Conservation (phyloP, 331 rosid species). For the Cucumis variabilis region DNA sequence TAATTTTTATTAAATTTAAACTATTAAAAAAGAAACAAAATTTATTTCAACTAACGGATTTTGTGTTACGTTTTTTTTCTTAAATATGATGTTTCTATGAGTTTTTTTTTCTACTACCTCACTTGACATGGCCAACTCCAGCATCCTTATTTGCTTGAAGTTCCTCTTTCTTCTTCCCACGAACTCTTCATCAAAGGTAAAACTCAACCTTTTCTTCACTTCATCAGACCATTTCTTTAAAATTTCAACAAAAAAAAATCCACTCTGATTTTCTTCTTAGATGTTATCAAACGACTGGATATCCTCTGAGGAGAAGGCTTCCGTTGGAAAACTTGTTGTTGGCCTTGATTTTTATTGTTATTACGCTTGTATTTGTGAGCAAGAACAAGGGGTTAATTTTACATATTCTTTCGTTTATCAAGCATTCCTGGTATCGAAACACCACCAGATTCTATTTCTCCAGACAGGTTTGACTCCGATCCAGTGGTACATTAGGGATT, state of each 20-base stretch:
- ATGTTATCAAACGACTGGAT: slow-evolving; percentile 58
- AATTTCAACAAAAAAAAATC: too few species aligned
- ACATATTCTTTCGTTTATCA: slow-evolving; percentile 46
- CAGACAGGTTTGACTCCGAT: slow-evolving; percentile 63
- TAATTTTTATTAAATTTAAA: too few species aligned
- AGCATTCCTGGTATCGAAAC: slow-evolving; percentile 67
- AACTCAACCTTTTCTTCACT: background rate
- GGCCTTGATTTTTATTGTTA: slow-evolving; percentile 81
- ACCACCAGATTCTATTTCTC: slow-evolving; percentile 53
- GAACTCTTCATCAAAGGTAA: slow-evolving; percentile 63
- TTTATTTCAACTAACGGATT: too few species aligned
- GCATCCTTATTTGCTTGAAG: slow-evolving; percentile 79
- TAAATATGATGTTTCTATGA: too few species aligned
- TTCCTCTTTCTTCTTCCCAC: slow-evolving; percentile 63
- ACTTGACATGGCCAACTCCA: slow-evolving; percentile 65
- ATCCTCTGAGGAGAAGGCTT: slow-evolving; percentile 65
- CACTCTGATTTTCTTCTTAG: slow-evolving; percentile 38
- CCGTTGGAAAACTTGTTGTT: slow-evolving; percentile 78
- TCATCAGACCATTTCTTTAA: background rate
- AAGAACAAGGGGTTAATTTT: slow-evolving; percentile 69
- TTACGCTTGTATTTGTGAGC: slow-evolving; percentile 67
- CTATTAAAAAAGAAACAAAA: too few species aligned
- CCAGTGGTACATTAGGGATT: slow-evolving; percentile 91
- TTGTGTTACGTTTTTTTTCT: too few species aligned
- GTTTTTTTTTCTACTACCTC: slow-evolving; percentile 75